Evolutionary conservation across 1,284 basidiomycete species (phyloP), one percentile per base, ranked within the genome.

Genomic region (Rhodofomes roseus): DNA sequence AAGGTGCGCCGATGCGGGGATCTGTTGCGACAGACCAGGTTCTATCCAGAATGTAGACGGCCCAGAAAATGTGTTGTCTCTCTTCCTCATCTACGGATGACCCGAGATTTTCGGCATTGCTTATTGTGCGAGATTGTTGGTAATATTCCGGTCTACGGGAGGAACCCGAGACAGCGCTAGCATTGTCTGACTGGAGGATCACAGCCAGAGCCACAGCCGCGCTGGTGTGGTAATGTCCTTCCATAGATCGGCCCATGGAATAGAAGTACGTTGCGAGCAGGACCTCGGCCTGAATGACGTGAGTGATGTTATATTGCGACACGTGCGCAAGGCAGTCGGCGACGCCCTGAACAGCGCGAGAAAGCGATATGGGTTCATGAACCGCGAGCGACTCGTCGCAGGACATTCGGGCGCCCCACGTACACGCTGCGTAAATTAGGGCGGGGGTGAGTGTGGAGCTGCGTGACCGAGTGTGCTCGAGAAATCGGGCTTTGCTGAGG

Each of bases 21-120:
- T 11, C 31, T 34, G 31, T 34, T 4, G 31, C 74, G 5, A 74
- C 71, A 4, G 73, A 63, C 75, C 77, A 79, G 57, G 74, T 76
- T 40, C 76, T 74, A 65, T 79, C 79, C 36, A 80, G 65, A 20
- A 71, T 67, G 44, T 77, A 73, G 0, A 77, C 75, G 1, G 74
- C 73, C 81, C 81, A 83, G 62, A 81, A 81, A 0, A 75, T 77
- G 55, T 77, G 71, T 56, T 80, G 77, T 12, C 77, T 73, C 64
- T 82, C 80, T 18, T 74, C 76, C 54, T 80, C 76, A 59, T 79
- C 76, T 67, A 25, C 75, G 25, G 70, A 70, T 18, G 62, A 20
- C 54, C 55, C 50, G 58, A 37, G 25, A 27, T 50, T 53, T 5
- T n/a, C n/a, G n/a, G n/a, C n/a, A n/a, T n/a, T 14, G 14, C 22